Base-by-base conservation (phyloP, 2,329 filamentous ascomycete genomes). In the Lachnellula occidentalis region DNA sequence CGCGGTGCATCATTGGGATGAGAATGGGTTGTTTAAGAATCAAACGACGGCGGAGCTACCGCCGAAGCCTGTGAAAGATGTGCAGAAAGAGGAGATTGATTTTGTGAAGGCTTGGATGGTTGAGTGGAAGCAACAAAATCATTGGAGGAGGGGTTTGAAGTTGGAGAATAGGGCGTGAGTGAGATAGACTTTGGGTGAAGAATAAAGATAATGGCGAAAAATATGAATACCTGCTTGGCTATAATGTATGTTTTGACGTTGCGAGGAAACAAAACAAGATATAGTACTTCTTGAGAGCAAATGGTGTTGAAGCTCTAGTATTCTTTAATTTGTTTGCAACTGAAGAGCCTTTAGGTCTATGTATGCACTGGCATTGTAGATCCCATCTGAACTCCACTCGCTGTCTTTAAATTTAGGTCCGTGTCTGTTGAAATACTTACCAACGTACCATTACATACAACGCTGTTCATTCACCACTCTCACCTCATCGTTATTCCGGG, bases 1-100 rank as follows among this genome's bases (percentile, higher is more conserved):
- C n/a, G 88, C 82, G 0, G 87, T 92, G 19, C 90, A 95, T 69
- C 88, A 92, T 67, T 94, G 87, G 86, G 87, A 89, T 61, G 85
- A 87, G 72, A 86, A 87, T 59, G 83, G 84, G 1, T 63, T 87
- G n/a, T 81, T 85, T 48, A 69, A 74, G 1, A 85, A 85, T 54
- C 76, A 88, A 67, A 85, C 84, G 0, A 34, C 31, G 5, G 58
- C 58, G 8, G 48, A 79, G 0, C 65, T 89, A 34, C 85, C 86
- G 1, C 85, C 85, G 0, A 65, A 70, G 1, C 72, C 82, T 2
- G 77, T 90, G 5, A 74, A 72, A 3, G 74, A 83, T 14, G 76
- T 80, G 0, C 87, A 91, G 66, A 67, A 71, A 42, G 69, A 78
- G 58, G 76, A 87, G 61, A 72, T 81, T 11, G 71, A 74, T 39